A percentile compares a stretch with the other conserved stretches of the same genome.
Evolutionary conservation across 2,329 filamentous ascomycete genomes (phyloP).

Genomic region (Torrubiella hemipterigena): DNA sequence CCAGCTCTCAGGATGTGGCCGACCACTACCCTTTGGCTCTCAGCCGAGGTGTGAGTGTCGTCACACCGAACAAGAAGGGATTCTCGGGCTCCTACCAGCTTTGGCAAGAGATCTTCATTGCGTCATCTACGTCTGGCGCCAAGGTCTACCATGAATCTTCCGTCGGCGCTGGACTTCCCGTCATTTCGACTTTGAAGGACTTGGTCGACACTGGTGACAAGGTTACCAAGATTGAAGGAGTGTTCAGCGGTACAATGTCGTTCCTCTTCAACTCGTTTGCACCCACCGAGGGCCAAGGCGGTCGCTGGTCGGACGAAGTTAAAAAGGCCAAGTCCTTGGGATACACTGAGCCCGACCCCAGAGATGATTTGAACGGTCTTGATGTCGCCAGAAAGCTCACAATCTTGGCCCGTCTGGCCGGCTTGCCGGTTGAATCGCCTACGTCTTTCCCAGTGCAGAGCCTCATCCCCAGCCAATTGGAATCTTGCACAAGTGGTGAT

Average conservation of each 20-base stretch:
- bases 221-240: slow-evolving; percentile 86
- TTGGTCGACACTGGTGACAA: slow-evolving; percentile 89
- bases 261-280: slow-evolving; percentile 98
- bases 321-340: slow-evolving; percentile 84
- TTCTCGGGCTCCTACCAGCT: slow-evolving; percentile 73
- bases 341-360: slow-evolving; percentile 81
- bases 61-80: slow-evolving; percentile 97
- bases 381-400: slow-evolving; percentile 94
- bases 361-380: slow-evolving; percentile 77
- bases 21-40: slow-evolving; percentile 73
- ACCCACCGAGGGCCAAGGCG: slow-evolving; percentile 60
- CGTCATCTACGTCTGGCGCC: slow-evolving; percentile 58
- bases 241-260: slow-evolving; percentile 95
- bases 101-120: slow-evolving; percentile 78
- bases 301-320: slow-evolving; percentile 85
- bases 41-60: slow-evolving; percentile 71
- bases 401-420: slow-evolving; percentile 78
- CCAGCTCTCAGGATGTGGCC: slow-evolving; percentile 78
- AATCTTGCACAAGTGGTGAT: slow-evolving; percentile 62
- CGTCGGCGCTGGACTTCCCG: slow-evolving; percentile 83
- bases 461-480: slow-evolving; percentile 79
- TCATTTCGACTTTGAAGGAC: slow-evolving; percentile 88
- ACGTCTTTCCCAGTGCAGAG: slow-evolving; percentile 89
- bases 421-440: slow-evolving; percentile 69
- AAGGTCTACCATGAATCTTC: slow-evolving; percentile 93